Evolutionary conservation across 192 early-diverging fungal genomes (phyloP).

Genomic region (Tieghemiomyces parasiticus): DNA sequence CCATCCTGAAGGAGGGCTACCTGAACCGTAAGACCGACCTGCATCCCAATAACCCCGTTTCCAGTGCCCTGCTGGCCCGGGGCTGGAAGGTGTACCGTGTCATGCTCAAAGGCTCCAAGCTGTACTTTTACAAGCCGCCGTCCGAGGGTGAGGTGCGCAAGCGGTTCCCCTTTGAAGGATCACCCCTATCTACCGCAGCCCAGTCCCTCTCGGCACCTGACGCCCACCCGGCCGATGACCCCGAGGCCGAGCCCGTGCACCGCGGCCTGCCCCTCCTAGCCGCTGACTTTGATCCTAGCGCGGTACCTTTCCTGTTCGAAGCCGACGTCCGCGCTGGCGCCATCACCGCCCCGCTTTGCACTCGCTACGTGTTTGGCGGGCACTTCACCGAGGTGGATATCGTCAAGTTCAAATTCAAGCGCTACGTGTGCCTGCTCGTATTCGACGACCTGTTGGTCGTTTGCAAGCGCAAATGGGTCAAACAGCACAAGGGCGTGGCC

Average conservation of each 20-base stretch:
- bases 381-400: constrained; percentile 48
- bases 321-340: constrained; percentile 35
- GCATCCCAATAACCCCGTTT: constrained; percentile 37
- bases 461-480: constrained; percentile 47
- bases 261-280: constrained; percentile 34
- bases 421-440: constrained; percentile 41
- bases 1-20: constrained; percentile 42
- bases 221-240: constrained; percentile 14
- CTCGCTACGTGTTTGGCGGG: constrained; percentile 49
- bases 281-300: constrained; percentile 39
- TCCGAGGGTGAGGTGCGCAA: constrained; percentile 36
- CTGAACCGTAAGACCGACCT: constrained; percentile 60
- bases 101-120: constrained; percentile 51
- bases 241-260: constrained; percentile 15
- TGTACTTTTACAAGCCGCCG: constrained; percentile 56
- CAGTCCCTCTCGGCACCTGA: constrained; percentile 14
- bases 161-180: constrained; percentile 30
- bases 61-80: constrained; percentile 34
- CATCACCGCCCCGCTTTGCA: constrained; percentile 30
- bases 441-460: constrained; percentile 52
- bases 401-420: constrained; percentile 41
- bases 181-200: constrained; percentile 23
- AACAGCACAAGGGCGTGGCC: constrained; percentile 31
- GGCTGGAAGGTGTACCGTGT: constrained; percentile 70
- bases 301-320: constrained; percentile 37